Evolutionary conservation across 139 green algal species (phyloP), one percentile per base, ranked within the genome.

Genomic region (Raphidocelis subcapitata): DNA sequence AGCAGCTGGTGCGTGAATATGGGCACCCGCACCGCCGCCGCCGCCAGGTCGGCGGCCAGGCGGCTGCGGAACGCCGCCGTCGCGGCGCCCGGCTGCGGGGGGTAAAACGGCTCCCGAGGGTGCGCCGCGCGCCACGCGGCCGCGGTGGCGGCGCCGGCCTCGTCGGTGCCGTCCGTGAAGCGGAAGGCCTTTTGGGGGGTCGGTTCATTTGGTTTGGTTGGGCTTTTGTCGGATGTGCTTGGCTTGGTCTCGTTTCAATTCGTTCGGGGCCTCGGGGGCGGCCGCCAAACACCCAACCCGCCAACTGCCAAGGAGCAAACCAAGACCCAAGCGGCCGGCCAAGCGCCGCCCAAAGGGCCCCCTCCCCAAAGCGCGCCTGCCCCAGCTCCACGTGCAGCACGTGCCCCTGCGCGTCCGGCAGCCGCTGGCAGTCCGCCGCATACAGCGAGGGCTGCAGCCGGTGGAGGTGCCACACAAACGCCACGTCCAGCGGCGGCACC

Each of bases 401-500:
- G 31, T 65, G 35, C 56, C n/a, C 3, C 3, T 46, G 51, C n/a
- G 4, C 31, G 15, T 23, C 51, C 33, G 20, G 46, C 56, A 62
- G 67, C 49, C 26, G 35, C 32, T 26, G 47, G 63, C 37, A 74
- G 62, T 79, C 62, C 32, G 24, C 37, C 61, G 35, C 74, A 49
- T 85, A 85, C 14, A n/a, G 46, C 15, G 33, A 36, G 5, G 79
- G 79, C 36, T 76, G 67, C 54, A 85, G 70, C 32, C 79, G 65
- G 60, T 85, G 79, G 29, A 81, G 60, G 64, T 82, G 79, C 74
- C 74, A 81, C 23, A 74, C 35, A 24, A 70, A 82, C 15, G 74
- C 74, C 15, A 85, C 67, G 37, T 85, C 79, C 31, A 85, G 56
- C 10, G 79, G 79, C 2, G 79, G 77, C 44, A 83, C 66, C 32